Percentiles rank a stretch among this genome's conserved stretches.
phyloP scores from a whole-genome alignment of 352 stramenopile species.

The Globisporangium megalacanthum region DNA sequence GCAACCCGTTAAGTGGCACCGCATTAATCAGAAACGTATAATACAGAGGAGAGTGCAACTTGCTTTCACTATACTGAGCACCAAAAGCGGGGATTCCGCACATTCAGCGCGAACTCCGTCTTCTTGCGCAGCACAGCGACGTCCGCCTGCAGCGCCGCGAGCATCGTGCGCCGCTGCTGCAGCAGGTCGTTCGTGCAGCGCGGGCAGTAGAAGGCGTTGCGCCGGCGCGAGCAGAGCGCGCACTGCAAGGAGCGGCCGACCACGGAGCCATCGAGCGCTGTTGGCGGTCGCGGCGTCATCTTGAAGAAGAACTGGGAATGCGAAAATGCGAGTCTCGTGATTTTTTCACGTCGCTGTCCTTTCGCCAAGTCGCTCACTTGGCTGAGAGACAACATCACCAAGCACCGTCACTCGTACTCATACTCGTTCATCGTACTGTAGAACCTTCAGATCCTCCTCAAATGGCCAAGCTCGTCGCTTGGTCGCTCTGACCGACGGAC shows the following conservation, averaged over 20 bases:
- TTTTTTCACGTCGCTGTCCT: no score
- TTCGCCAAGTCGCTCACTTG: no score
- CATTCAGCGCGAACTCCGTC: slow-evolving; percentile 56
- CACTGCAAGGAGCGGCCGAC: slow-evolving; percentile 24
- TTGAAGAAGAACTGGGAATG: neutral
- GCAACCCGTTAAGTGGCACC: no score
- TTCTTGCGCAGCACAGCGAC: slow-evolving; percentile 79
- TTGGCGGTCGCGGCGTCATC: neutral
- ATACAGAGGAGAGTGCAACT: neutral
- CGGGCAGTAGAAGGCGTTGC: slow-evolving; percentile 53
- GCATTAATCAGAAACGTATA: neutral
- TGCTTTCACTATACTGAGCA: neutral
- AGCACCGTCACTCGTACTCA: no score
- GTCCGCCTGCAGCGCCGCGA: slow-evolving; percentile 66
- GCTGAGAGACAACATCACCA: no score
- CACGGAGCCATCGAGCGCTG: neutral
- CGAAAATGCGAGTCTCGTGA: no score
- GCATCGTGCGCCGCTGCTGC: slow-evolving; percentile 74
- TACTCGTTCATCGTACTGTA: no score
- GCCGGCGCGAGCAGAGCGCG: slow-evolving; percentile 42
- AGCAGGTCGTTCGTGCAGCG: slow-evolving; percentile 61
- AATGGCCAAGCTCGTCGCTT: no score
- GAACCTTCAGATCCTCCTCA: no score
- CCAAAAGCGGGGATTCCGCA: slow-evolving; percentile 12
- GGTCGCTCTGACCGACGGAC: no score